Conservation (phyloP, 306 rosid genomes). For the Corylus avellana region DNA sequence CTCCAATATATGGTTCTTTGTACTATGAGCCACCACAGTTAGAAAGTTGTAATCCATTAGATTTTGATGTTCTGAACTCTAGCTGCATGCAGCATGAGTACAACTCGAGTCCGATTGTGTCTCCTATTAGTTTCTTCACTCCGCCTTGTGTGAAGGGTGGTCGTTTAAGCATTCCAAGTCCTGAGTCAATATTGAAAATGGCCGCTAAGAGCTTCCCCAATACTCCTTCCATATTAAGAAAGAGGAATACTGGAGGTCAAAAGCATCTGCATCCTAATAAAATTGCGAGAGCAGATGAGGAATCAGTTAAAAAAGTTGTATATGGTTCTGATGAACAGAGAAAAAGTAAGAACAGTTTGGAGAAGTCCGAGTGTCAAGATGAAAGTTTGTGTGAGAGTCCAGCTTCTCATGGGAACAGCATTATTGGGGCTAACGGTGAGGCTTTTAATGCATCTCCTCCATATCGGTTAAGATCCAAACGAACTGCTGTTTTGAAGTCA, state of each 20-base stretch:
- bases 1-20: conserved; percentile 61
- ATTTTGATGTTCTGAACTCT: conserved; percentile 48
- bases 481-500: conserved; percentile 75
- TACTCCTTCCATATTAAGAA: conserved; percentile 91
- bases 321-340: conserved; percentile 40
- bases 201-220: conserved; percentile 86
- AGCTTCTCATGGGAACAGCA: conserved; percentile 39
- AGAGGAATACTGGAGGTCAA: conserved; percentile 57
- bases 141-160: conserved; percentile 74
- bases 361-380: conserved; percentile 41
- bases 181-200: conserved; percentile 83
- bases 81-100: conserved; percentile 51
- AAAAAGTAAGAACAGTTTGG: conserved; percentile 34
- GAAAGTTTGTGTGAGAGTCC: conserved; percentile 52
- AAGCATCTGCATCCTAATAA: conserved; percentile 39
- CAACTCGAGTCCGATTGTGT: conserved; percentile 43
- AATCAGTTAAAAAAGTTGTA: conserved; percentile 30
- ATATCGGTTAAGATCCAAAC: conserved; percentile 76
- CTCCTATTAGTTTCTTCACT: conserved; percentile 73
- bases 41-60: conserved; percentile 54
- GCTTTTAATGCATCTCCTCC: conserved; percentile 93
- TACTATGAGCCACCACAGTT: conserved; percentile 71
- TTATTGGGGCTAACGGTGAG: conserved; percentile 47
- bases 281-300: conserved; percentile 37
- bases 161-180: conserved; percentile 54